Evolutionary conservation across 2,329 filamentous ascomycete genomes (phyloP).

Genomic region (Cladosporium halotolerans): DNA sequence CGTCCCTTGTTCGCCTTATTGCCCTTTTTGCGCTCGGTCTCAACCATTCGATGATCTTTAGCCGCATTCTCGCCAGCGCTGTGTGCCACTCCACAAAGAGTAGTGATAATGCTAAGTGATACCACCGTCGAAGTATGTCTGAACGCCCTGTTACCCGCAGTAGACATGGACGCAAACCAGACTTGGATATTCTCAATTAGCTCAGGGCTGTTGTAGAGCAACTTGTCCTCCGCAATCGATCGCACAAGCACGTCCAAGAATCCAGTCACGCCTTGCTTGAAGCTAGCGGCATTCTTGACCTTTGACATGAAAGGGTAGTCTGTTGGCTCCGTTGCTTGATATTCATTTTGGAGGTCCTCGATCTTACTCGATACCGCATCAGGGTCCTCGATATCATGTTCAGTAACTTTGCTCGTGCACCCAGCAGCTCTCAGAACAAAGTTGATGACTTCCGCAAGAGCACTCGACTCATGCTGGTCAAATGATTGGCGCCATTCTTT

Average conservation of each 20-base stretch:
- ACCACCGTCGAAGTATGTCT: conserved; percentile 88
- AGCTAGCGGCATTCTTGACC: conserved; percentile 67
- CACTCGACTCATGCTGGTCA: conserved; percentile 48
- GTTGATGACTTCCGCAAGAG: conserved; percentile 55
- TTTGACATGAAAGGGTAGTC: conserved; percentile 90
- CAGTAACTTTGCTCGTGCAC: conserved; percentile 70
- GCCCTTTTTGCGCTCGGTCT: conserved; percentile 69
- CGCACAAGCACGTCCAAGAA: conserved; percentile 75
- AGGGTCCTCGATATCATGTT: conserved; percentile 79
- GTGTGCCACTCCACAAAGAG: conserved; percentile 67
- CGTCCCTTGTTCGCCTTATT: conserved; percentile 71
- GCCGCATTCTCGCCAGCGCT: conserved; percentile 66
- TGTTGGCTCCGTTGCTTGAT: conserved; percentile 64
- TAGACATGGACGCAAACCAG: conserved; percentile 89
- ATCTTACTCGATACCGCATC: conserved; percentile 78
- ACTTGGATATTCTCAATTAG: conserved; percentile 83
- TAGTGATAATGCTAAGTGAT: conserved; percentile 70
- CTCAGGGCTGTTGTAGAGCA: conserved; percentile 68
- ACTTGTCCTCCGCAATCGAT: conserved; percentile 72
- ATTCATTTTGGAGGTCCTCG: conserved; percentile 79
- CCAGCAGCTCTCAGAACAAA: conserved; percentile 64
- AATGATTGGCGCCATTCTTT: conserved; percentile 54
- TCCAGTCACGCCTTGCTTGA: conserved; percentile 67
- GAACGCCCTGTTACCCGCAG: conserved; percentile 79
- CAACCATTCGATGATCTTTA: conserved; percentile 70